Conservation (phyloP, 2,329 filamentous ascomycete species). For the Stemphylium beticola region DNA sequence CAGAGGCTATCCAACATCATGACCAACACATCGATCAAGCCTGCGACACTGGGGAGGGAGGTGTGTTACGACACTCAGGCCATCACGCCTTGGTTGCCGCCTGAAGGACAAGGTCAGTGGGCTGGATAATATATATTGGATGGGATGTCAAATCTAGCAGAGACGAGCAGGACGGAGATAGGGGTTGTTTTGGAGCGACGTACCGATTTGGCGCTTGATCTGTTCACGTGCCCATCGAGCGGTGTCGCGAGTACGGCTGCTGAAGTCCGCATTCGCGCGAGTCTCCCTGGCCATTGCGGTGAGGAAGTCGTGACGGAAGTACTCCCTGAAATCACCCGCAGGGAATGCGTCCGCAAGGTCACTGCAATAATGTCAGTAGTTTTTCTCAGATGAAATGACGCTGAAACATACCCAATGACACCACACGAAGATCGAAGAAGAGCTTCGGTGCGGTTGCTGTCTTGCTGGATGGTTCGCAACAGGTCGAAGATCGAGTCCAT, state of each 20-base stretch:
- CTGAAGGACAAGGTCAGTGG: slow-evolving; percentile 34
- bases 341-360: slow-evolving; percentile 95
- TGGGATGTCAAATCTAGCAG: slow-evolving; percentile 1
- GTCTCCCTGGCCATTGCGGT: slow-evolving; percentile 90
- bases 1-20: slow-evolving; percentile 22
- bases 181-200: slow-evolving; percentile 24
- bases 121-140: slow-evolving; percentile 24
- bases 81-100: slow-evolving; percentile 46
- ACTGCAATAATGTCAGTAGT: slow-evolving; percentile 60
- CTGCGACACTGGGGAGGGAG: slow-evolving; percentile 17
- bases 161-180: slow-evolving; percentile 12
- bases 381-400: slow-evolving; percentile 7
- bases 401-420: slow-evolving; percentile 82
- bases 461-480: slow-evolving; percentile 78
- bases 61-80: slow-evolving; percentile 33
- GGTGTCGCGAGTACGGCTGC: slow-evolving; percentile 84
- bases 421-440: slow-evolving; percentile 95
- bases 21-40: slow-evolving; percentile 19
- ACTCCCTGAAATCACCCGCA: slow-evolving; percentile 80
- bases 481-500: slow-evolving; percentile 87
- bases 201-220: slow-evolving; percentile 83
- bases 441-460: slow-evolving; percentile 87
- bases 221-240: slow-evolving; percentile 97
- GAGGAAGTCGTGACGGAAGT: slow-evolving; percentile 91
- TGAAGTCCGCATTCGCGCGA: slow-evolving; percentile 85